Conservation (phyloP, 2,329 filamentous ascomycete genomes). For the Hymenoscyphus fructigenus region DNA sequence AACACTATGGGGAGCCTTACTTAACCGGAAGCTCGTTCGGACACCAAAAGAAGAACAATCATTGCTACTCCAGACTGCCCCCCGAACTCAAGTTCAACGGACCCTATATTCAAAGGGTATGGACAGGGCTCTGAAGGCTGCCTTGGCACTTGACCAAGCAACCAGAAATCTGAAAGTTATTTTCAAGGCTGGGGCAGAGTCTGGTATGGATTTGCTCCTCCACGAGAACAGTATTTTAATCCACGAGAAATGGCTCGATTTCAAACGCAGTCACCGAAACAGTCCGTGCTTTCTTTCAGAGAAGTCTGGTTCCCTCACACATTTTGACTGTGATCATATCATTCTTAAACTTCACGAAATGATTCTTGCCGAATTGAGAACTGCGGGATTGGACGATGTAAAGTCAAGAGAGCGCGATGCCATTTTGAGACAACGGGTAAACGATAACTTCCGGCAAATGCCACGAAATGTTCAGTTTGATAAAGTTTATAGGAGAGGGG, state of each 20-base stretch:
- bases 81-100: neutral
- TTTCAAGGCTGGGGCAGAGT: conserved; percentile 23
- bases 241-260: conserved; percentile 32
- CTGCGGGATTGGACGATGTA: neutral
- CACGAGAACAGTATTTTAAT: conserved; percentile 18
- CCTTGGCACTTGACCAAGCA: conserved; percentile 22
- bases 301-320: neutral
- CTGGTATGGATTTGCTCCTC: conserved; percentile 24
- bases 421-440: conserved; percentile 2
- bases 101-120: conserved; percentile 23
- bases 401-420: neutral
- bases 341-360: conserved; percentile 11
- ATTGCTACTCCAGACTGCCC: conserved; percentile 21
- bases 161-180: conserved; percentile 19
- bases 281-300: conserved; percentile 13
- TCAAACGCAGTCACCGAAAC: conserved; percentile 16
- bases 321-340: conserved; percentile 21
- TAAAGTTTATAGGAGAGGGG: neutral
- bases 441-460: conserved; percentile 21
- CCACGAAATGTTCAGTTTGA: conserved; percentile 11
- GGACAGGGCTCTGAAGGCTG: conserved; percentile 20
- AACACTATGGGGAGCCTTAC: conserved; percentile 16
- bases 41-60: conserved; percentile 16
- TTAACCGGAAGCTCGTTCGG: conserved; percentile 8
- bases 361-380: conserved; percentile 10